phyloP scores from a whole-genome alignment of 2,329 filamentous ascomycete species.

The Monosporascus sp. region DNA sequence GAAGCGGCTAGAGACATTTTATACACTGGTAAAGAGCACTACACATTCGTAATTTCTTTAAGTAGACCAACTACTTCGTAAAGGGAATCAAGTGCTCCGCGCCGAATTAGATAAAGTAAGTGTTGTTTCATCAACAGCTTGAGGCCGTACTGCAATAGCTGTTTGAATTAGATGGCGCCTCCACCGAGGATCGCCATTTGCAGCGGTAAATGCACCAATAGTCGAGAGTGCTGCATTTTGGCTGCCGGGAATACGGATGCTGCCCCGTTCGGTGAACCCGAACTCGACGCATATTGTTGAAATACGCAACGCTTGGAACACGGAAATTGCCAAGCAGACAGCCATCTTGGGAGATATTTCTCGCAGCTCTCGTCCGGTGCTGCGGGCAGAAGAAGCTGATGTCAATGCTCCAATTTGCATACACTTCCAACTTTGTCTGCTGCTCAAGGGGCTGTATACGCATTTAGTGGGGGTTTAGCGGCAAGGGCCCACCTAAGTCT shows the following conservation, averaged over 20 bases:
- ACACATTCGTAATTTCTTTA: neutral
- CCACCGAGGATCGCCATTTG: slow-evolving; percentile 3
- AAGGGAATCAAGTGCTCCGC: slow-evolving; percentile 9
- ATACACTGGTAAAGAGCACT: neutral
- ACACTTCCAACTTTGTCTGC: no score
- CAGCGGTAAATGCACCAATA: neutral
- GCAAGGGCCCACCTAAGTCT: no score
- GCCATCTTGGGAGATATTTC: no score
- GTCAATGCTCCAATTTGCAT: no score
- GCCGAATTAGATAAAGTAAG: slow-evolving; percentile 5
- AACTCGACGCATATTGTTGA: neutral
- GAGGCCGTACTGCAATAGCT: no score
- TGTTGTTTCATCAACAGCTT: neutral
- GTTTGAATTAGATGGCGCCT: slow-evolving; percentile 5
- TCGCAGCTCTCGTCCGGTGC: no score
- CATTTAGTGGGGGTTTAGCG: no score
- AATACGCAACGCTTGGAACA: neutral
- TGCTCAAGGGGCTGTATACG: no score
- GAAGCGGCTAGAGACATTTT: neutral
- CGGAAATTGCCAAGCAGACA: no score
- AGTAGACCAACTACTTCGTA: neutral
- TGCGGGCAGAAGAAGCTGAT: no score
- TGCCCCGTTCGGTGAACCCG: neutral
- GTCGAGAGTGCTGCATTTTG: neutral
- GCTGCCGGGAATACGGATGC: neutral